These are phyloP conservation scores for Ophiostoma quercus DNA, from an alignment of 2,329 filamentous ascomycete genomes.

Conservation along the genomic window DNA sequence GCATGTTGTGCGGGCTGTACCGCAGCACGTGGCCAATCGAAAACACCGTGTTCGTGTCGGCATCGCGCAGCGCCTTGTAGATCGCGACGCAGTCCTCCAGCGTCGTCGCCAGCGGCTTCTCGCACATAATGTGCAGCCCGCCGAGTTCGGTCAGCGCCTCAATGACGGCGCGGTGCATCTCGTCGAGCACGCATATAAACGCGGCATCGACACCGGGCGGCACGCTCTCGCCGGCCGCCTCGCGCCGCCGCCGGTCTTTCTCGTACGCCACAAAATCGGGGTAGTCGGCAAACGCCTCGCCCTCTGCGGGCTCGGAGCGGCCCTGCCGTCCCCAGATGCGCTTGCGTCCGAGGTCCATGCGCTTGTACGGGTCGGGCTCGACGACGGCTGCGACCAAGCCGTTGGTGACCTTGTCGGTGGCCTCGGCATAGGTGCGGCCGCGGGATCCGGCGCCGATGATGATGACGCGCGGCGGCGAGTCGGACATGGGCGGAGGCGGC, in stretches of 20 bases:
- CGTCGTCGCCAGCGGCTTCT: slow-evolving; percentile 85
- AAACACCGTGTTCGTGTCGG: slow-evolving; percentile 53
- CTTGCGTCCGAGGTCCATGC: slow-evolving; percentile 60
- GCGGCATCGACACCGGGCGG: slow-evolving; percentile 56
- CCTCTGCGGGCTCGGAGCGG: slow-evolving; percentile 43
- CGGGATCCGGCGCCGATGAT: slow-evolving; percentile 80
- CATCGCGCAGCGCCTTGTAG: slow-evolving; percentile 49
- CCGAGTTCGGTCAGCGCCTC: slow-evolving; percentile 63
- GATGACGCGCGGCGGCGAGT: slow-evolving; percentile 59
- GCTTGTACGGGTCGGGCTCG: slow-evolving; percentile 75
- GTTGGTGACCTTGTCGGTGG: slow-evolving; percentile 58
- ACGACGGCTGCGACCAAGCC: slow-evolving; percentile 71
- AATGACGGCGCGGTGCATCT: slow-evolving; percentile 79
- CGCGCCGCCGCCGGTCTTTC: slow-evolving; percentile 48
- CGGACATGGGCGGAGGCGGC: slow-evolving; percentile 43
- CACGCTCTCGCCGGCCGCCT: slow-evolving; percentile 43
- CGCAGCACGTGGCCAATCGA: slow-evolving; percentile 90
- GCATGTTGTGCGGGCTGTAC: slow-evolving; percentile 87
- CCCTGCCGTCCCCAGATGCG: slow-evolving; percentile 62
- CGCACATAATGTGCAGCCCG: slow-evolving; percentile 79
- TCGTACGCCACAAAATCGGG: slow-evolving; percentile 72
- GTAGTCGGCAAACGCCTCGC: slow-evolving; percentile 70
- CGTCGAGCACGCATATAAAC: slow-evolving; percentile 70
- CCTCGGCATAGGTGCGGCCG: slow-evolving; percentile 67
- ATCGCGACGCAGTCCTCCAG: slow-evolving; percentile 74